Evolutionary conservation across 495 filamentous ascomycete genomes (phyloP), one percentile per base, ranked within the genome.

Genomic region (Lentithecium fluviatile): DNA sequence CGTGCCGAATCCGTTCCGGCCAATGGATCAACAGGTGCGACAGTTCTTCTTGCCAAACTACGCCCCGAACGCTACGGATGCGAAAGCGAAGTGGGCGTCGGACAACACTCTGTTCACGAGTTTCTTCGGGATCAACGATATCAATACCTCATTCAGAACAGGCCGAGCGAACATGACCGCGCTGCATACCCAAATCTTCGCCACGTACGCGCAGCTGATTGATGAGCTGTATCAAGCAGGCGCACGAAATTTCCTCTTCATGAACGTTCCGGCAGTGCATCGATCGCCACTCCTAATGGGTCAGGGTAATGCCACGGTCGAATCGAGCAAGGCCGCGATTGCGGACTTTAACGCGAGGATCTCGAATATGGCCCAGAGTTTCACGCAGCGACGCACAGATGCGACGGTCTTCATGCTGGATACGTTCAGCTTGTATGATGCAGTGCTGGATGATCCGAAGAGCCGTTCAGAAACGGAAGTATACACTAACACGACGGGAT

Each of bases 101-200:
- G 26, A 51, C 15, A 52, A 56, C 29, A 23, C 64, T 0, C 32
- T 60, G 15, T 69, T 67, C 43, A 34, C 25, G 8, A 34, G 64
- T 23, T 67, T 58, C 64, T 19, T 69, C 13, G 67, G 64, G 20
- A 64, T 69, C 15, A 69, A 69, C 42, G 67, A 67, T 57, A 54
- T 69, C 23, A 58, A 53, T 6, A 58, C 66, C 21, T 50, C 40
- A 11, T 62, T 32, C 20, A 43, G 40, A 15, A 43, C 15, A 13
- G 55, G 23, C 13, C 45, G 19, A 8, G 34, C 57, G 3, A 54
- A 62, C 32, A 47, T 50, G 38, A 36, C 23, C 7, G 51, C 13
- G 15, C 32, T 62, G 8, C 25, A 38, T 25, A 45, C 34, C 10
- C 11, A 36, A 42, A 61, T 62, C 32, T 60, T 69, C 57, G 52